A percentile compares a stretch with the other conserved stretches of the same genome.
These are phyloP conservation scores for Boletus rubropictus DNA, from an alignment of 768 basidiomycete genomes.

Conservation along the genomic window DNA sequence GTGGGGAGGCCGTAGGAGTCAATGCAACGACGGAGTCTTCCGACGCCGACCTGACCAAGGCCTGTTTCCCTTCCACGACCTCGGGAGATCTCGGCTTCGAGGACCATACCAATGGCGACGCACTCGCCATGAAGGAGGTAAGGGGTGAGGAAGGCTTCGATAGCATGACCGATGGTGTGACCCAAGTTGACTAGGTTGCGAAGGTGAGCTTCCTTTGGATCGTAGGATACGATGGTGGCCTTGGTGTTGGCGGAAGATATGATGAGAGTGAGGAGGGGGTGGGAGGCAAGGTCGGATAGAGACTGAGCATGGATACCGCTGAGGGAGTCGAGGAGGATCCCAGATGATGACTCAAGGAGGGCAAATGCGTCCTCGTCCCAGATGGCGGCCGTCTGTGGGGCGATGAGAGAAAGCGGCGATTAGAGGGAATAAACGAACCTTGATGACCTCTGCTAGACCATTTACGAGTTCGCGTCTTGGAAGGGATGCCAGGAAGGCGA, in stretches of 20 bases:
- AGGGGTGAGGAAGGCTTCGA: constrained; percentile 93
- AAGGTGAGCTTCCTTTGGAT: constrained; percentile 93
- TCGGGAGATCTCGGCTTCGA: constrained; percentile 91
- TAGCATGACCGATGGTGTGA: constrained; percentile 96
- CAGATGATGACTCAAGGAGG: constrained; percentile 77
- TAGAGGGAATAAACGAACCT: constrained; percentile 47
- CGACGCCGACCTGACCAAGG: constrained; percentile 87
- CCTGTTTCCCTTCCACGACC: constrained; percentile 59
- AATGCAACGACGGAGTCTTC: constrained; percentile 79
- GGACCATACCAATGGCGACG: constrained; percentile 90
- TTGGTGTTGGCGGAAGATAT: constrained; percentile 92
- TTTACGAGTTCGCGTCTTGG: constrained; percentile 94
- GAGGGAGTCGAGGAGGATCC: constrained; percentile 83
- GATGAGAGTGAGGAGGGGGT: constrained; percentile 87
- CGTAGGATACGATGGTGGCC: constrained; percentile 93
- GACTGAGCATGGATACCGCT: constrained; percentile 44
- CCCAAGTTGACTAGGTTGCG: constrained; percentile 99
- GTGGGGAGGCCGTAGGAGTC: constrained; percentile 90
- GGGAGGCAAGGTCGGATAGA: constrained; percentile 69
- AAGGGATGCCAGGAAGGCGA: constrained; percentile 90
- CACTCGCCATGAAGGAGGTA: constrained; percentile 95
- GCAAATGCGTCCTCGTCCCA: constrained; percentile 91
- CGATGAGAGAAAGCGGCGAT: constrained; percentile 1
- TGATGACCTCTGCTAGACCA: constrained; percentile 97
- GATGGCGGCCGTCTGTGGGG: constrained; percentile 88